Conservation (phyloP, 73 alveolate genomes). For the Paramecium primaurelia region DNA sequence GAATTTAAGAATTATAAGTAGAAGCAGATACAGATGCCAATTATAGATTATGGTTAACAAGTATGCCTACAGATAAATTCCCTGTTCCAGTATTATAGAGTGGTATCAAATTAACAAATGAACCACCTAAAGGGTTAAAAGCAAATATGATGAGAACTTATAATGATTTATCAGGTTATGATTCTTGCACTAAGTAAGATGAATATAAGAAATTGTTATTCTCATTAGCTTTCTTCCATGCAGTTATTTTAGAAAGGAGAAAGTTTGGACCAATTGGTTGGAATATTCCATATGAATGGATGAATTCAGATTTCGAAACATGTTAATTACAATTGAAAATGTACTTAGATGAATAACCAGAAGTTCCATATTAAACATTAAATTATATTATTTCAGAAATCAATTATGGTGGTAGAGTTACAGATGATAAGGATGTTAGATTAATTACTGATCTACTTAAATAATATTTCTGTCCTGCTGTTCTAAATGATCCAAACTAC, state of each 20-base stretch:
- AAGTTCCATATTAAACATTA: conserved; percentile 88
- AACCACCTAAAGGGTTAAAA: conserved; percentile 99
- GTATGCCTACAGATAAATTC: conserved; percentile 98
- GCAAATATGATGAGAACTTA: conserved; percentile 98
- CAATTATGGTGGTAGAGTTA: conserved; percentile 99
- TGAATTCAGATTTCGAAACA: conserved; percentile 98
- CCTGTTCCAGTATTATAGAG: conserved; percentile 97
- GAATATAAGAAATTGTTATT: conserved; percentile 95
- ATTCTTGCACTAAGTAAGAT: conserved; percentile 83
- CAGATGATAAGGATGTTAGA: conserved; percentile 99
- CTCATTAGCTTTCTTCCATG: conserved; percentile 99
- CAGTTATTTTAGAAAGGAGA: conserved; percentile 99
- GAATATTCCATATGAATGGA: conserved; percentile 99
- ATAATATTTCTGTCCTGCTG: conserved; percentile 83
- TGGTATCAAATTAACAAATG: conserved; percentile 97
- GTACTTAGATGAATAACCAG: conserved; percentile 96
- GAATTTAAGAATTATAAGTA: conserved; percentile 95
- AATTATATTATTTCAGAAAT: conserved; percentile 93
- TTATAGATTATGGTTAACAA: conserved; percentile 98
- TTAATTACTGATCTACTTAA: conserved; percentile 95
- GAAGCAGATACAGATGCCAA: conserved; percentile 95
- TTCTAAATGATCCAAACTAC: conserved; percentile 61
- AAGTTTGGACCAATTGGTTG: conserved; percentile 99
- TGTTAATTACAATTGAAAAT: conserved; percentile 88
- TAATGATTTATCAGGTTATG: conserved; percentile 85